Base-by-base conservation (phyloP, 1,284 basidiomycete species). In the Rhodotorula mucilaginosa region DNA sequence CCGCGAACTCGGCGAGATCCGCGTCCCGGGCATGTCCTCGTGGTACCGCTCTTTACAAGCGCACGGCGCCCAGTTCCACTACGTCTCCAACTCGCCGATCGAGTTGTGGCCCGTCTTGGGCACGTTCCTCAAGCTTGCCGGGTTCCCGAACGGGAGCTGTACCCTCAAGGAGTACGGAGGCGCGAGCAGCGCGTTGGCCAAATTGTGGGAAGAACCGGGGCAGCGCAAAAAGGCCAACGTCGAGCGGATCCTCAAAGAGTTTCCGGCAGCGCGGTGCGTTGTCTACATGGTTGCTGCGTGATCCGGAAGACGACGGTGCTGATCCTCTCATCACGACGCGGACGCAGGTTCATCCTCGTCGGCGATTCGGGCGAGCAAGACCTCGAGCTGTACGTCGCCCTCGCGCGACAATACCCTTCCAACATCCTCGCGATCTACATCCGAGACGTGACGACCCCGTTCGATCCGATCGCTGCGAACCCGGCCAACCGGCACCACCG, bases 281-380 rank as follows among this genome's bases (percentile, higher is more conserved):
- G 2, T 21, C 5, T 26, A 26, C n/a, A 7, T 26, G n/a, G 39
- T 63, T 26, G 12, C 8, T 34, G 46, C 26, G 26, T 18, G 2
- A 34, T n/a, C 18, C 1, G 7, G 2, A 21, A 21, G 1, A 39
- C 12, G 7, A 26, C 12, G 29, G 3, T 21, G n/a, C 26, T 26
- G 34, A 18, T 0, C 23, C 21, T 44, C 10, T 44, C 10, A 29
- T 49, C 2, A 23, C 21, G 18, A 2, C 18, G 3, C 54, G 47
- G 49, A 58, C 87, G 89, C 4, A 84, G 83, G 29, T 96, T 97
- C 81, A 82, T 97, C 77, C 86, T 95, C 61, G 84, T 96, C 39
- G 93, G 93, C 13, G 93, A 96, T 80, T 87, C 88, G 49, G 67
- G 75, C 67, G 92, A 95, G 79, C 92, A 93, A 78, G 93, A 95